phyloP scores from a whole-genome alignment of 2,329 filamentous ascomycete genomes.

The Trichophyton rubrum region DNA sequence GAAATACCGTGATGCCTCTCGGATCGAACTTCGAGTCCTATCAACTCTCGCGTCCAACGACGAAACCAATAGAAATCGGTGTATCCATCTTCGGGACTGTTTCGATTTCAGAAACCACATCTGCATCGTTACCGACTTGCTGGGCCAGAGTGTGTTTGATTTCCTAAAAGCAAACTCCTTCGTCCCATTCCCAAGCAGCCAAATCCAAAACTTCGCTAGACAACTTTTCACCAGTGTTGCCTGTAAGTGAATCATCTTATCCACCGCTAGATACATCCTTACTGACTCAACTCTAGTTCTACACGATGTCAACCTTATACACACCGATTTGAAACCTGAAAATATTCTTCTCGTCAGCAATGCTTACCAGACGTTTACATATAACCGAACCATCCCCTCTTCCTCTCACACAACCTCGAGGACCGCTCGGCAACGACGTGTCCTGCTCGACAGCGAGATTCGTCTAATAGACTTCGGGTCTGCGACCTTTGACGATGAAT shows the following conservation, averaged over 20 bases:
- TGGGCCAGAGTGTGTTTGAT: slow-evolving; percentile 95
- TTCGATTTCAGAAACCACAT: slow-evolving; percentile 98
- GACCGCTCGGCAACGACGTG: slow-evolving; percentile 49
- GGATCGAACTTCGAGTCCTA: slow-evolving; percentile 85
- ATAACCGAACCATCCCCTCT: slow-evolving; percentile 54
- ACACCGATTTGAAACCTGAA: slow-evolving; percentile 64
- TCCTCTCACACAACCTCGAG: slow-evolving; percentile 47
- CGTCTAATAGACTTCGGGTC: slow-evolving; percentile 56
- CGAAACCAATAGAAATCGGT: slow-evolving; percentile 80
- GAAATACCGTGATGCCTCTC: slow-evolving; percentile 91
- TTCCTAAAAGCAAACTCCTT: slow-evolving; percentile 93
- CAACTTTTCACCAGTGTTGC: slow-evolving; percentile 97
- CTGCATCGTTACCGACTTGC: slow-evolving; percentile 64
- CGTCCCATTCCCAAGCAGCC: slow-evolving; percentile 93
- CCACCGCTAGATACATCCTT: slow-evolving; percentile 8
- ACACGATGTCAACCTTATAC: slow-evolving; percentile 92
- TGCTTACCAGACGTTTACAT: slow-evolving; percentile 55
- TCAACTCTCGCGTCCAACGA: slow-evolving; percentile 89
- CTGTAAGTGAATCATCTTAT: slow-evolving; percentile 49
- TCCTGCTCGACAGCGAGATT: slow-evolving; percentile 53
- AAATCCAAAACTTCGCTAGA: slow-evolving; percentile 92
- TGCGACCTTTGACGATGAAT: slow-evolving; percentile 56
- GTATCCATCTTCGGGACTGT: slow-evolving; percentile 90
- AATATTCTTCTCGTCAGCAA: slow-evolving; percentile 55
- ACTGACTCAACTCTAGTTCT: slow-evolving; percentile 48